Base-by-base conservation (phyloP, 257 asterid genomes). In the Salvia hispanica region DNA sequence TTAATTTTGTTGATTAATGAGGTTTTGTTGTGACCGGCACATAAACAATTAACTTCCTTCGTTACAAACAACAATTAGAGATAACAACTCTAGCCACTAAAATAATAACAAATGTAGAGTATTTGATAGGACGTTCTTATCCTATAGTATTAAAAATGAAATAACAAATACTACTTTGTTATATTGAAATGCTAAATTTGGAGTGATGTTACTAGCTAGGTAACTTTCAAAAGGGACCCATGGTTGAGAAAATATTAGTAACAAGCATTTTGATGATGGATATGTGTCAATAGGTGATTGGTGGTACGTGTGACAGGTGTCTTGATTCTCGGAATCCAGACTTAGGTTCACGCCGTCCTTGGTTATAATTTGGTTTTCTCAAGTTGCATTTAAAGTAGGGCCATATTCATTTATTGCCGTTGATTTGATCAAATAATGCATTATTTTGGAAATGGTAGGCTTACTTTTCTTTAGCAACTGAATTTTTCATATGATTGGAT, bases 291-390 rank as follows among this genome's bases (percentile, higher is more conserved):
- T 0, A 0, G 1, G 2, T 48, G 66, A 62, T 69, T 80, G 74
- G 83, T 8, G 48, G 9, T 10, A 4, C 42, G 9, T 67, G 68
- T 56, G 85, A 73, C 39, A 43, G 69, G 80, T 63, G 83, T 81
- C 75, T 70, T 71, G 77, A 64, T 74, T 77, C 70, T 62, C 74
- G 81, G 78, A 79, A 81, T 74, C 34, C 40, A 33, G 70, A 46
- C 50, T 68, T 77, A 40, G 84, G 91, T 78, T 48, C 31, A 25
- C 31, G 31, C 31, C 31, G 31, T 25, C 1, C 31, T 25, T 25
- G 1, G 31, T 25, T 48, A 69, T 73, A 69, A 64, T 62, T 56
- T 66, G 58, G 76, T 83, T 83, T 66, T 69, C 85, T 79, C 39
- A 39, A 31, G 69, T 60, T 46, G 77, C 57, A 2, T 52, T 12